phyloP scores from a whole-genome alignment of 2,329 filamentous ascomycete genomes.

The Diplodia intermedia region DNA sequence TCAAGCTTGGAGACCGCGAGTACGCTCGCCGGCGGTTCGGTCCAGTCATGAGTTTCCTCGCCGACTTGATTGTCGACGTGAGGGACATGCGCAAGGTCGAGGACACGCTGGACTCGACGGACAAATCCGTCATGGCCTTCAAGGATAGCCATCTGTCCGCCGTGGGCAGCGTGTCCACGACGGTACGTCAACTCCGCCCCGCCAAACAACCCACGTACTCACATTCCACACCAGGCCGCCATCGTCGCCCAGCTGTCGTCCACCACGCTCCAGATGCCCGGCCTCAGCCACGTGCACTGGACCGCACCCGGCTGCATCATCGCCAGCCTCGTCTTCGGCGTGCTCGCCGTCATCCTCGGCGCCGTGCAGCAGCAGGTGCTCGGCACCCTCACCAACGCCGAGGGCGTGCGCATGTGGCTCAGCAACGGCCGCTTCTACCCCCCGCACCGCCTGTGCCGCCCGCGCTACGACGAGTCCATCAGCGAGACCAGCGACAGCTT shows the following conservation, averaged over 20 bases:
- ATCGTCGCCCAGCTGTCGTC: constrained; percentile 25
- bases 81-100: constrained; percentile 25
- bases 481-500: background rate
- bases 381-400: constrained; percentile 18
- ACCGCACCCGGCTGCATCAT: constrained; percentile 15
- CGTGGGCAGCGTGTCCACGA: constrained; percentile 16
- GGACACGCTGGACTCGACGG: constrained; percentile 13
- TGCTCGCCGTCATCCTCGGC: constrained; percentile 27
- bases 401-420: constrained; percentile 27
- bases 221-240: constrained; percentile 1
- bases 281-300: constrained; percentile 23
- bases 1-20: constrained; percentile 6
- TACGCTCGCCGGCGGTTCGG: constrained; percentile 12
- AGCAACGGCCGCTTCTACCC: constrained; percentile 26
- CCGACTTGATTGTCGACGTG: constrained; percentile 20
- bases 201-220: background rate
- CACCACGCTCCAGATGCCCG: constrained; percentile 22
- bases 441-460: constrained; percentile 10
- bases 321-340: constrained; percentile 19
- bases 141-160: constrained; percentile 19
- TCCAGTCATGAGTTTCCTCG: constrained; percentile 8
- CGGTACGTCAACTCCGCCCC: background rate
- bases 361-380: constrained; percentile 18
- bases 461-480: background rate
- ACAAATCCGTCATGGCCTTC: constrained; percentile 17